Percentiles rank a stretch among this genome's conserved stretches.
These are phyloP conservation scores for Brassica nigra DNA, from an alignment of 345 rosid genomes.

Conservation along the genomic window DNA sequence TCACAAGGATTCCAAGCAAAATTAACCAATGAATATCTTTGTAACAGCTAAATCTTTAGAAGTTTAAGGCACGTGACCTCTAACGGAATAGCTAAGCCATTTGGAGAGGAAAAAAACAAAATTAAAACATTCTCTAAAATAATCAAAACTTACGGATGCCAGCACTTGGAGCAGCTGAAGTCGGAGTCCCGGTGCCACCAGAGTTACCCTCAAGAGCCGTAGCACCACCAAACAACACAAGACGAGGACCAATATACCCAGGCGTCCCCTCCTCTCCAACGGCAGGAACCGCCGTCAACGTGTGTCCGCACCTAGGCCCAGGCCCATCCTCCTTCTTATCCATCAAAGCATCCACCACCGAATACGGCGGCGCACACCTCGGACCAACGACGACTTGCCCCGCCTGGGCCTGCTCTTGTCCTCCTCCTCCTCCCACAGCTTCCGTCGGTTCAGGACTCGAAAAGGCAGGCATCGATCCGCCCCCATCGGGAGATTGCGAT, in stretches of 20 bases:
- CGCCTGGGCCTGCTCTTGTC: background rate
- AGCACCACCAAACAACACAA: constrained; percentile 91
- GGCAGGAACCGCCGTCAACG: constrained; percentile 79
- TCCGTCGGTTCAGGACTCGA: constrained; percentile 36
- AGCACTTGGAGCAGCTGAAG: constrained; percentile 87
- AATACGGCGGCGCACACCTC: constrained; percentile 83
- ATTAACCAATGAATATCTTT: background rate
- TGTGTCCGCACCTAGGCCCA: constrained; percentile 91
- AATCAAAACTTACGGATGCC: constrained; percentile 61
- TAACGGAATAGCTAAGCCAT: background rate
- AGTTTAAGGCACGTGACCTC: background rate
- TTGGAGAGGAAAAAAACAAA: background rate
- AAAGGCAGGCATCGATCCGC: constrained; percentile 33
- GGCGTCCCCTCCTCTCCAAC: constrained; percentile 91
- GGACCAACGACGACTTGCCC: constrained; percentile 62
- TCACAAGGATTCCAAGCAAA: background rate
- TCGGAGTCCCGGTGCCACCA: constrained; percentile 73
- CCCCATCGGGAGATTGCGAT: constrained; percentile 40
- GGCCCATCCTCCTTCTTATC: constrained; percentile 92
- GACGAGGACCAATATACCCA: constrained; percentile 80
- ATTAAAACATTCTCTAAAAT: background rate
- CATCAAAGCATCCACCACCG: constrained; percentile 66
- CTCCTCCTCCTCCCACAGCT: constrained; percentile 33
- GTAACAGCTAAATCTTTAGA: background rate
- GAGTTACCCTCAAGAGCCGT: constrained; percentile 93